These are phyloP conservation scores for Komagataella pastoris DNA, from an alignment of 805 yeast species.

Conservation along the genomic window DNA sequence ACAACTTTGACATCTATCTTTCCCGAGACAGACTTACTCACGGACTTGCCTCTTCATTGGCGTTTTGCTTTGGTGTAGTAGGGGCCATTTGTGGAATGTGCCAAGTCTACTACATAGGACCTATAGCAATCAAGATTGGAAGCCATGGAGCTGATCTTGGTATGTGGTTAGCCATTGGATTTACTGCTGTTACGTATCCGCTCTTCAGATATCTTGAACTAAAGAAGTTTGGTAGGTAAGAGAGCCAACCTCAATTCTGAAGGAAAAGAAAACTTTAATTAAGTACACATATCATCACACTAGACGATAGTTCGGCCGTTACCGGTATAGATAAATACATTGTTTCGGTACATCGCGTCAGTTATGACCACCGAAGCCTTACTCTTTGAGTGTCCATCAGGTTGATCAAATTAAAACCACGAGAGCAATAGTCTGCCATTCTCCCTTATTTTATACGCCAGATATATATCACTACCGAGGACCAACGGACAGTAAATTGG, in stretches of 20 bases:
- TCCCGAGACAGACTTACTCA: slow-evolving; percentile 42
- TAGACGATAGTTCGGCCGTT: no score
- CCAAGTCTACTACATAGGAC: slow-evolving; percentile 76
- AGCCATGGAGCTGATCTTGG: slow-evolving; percentile 70
- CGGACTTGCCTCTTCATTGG: slow-evolving; percentile 57
- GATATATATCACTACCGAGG: neutral
- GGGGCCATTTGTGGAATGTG: slow-evolving; percentile 86
- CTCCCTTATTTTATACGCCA: neutral
- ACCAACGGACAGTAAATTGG: neutral
- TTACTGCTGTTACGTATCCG: slow-evolving; percentile 55
- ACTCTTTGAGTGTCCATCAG: neutral
- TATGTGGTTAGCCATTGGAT: slow-evolving; percentile 65
- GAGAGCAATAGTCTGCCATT: neutral
- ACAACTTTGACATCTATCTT: slow-evolving; percentile 71
- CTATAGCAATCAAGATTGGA: slow-evolving; percentile 53
- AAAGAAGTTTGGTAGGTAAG: slow-evolving; percentile 34
- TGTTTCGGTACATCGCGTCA: neutral
- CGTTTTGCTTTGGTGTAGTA: slow-evolving; percentile 58
- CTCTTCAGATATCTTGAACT: slow-evolving; percentile 52
- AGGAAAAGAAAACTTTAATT: slow-evolving; percentile 9
- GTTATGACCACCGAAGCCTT: neutral
- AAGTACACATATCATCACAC: neutral
- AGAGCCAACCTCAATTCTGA: slow-evolving; percentile 13
- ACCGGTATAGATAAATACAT: no score
- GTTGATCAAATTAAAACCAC: neutral